Conservation (phyloP, 75 land plant species). For the Adiantum capillusveneris region DNA sequence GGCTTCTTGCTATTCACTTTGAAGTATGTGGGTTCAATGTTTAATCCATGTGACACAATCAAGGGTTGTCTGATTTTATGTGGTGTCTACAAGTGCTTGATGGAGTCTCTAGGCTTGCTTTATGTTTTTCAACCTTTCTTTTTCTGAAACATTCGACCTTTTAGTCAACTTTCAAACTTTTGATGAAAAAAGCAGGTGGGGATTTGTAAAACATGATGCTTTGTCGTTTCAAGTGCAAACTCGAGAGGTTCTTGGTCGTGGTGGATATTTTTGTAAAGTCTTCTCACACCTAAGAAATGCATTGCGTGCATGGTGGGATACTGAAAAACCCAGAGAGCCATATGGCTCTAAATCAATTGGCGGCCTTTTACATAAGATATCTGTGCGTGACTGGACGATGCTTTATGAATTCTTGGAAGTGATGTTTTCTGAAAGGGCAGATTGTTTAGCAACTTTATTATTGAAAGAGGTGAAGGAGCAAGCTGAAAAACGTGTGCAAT, state of each 20-base stretch:
- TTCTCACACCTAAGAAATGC: conserved; percentile 11
- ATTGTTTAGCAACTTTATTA: conserved; percentile 4
- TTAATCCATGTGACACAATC: no score
- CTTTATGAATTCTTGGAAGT: conserved; percentile 11
- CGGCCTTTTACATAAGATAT: conserved; percentile 8
- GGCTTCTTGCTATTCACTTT: no score
- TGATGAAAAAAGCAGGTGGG: conserved; percentile 5
- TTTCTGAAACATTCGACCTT: neutral
- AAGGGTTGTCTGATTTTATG: no score
- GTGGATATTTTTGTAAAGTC: conserved; percentile 5
- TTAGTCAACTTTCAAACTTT: neutral
- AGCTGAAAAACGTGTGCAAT: neutral
- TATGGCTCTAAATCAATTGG: conserved; percentile 5
- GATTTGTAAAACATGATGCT: conserved; percentile 2
- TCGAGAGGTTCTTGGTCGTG: neutral
- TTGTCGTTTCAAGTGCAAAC: conserved; percentile 1
- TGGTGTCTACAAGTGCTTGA: no score
- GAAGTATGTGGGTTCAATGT: no score
- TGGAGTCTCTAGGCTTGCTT: no score
- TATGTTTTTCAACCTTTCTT: no score
- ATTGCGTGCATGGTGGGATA: conserved; percentile 17
- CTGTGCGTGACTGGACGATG: conserved; percentile 13
- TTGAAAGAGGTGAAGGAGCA: neutral
- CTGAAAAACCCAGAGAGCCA: conserved; percentile 5
- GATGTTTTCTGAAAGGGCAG: conserved; percentile 14